phyloP scores from a whole-genome alignment of 441 rosid genomes.

The Populus trichocarpa region DNA sequence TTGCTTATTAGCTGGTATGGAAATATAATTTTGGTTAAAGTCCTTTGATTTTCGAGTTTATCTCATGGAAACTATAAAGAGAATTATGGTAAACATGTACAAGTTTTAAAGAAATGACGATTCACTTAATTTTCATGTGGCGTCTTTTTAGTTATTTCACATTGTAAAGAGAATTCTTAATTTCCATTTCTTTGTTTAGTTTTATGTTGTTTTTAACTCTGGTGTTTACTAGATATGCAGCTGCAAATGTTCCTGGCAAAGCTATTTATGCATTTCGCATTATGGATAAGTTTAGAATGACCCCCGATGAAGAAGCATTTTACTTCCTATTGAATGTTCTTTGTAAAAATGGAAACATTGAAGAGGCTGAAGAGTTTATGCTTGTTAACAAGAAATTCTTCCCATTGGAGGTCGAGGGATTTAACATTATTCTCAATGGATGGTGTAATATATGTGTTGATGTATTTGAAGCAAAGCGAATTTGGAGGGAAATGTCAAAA shows the following conservation, averaged over 20 bases:
- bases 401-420: constrained; percentile 54
- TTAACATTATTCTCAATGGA: constrained; percentile 72
- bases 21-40: not conserved
- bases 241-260: constrained; percentile 64
- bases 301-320: constrained; percentile 77
- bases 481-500: constrained; percentile 80
- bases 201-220: not conserved
- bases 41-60: not conserved
- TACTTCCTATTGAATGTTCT: constrained; percentile 44
- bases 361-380: constrained; percentile 92
- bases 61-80: not conserved
- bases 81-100: not conserved
- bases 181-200: not conserved
- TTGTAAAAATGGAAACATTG: constrained; percentile 73
- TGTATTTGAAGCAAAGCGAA: constrained; percentile 73
- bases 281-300: constrained; percentile 72
- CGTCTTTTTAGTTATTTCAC: not conserved
- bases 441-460: constrained; percentile 72
- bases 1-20: not conserved
- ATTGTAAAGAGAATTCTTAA: not conserved
- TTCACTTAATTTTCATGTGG: not conserved
- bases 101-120: not conserved
- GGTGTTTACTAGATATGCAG: constrained; percentile 60
- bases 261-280: constrained; percentile 63
- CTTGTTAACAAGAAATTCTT: constrained; percentile 69